phyloP scores from a whole-genome alignment of 2,329 filamentous ascomycete species.

The Stagonosporopsis tanaceti region DNA sequence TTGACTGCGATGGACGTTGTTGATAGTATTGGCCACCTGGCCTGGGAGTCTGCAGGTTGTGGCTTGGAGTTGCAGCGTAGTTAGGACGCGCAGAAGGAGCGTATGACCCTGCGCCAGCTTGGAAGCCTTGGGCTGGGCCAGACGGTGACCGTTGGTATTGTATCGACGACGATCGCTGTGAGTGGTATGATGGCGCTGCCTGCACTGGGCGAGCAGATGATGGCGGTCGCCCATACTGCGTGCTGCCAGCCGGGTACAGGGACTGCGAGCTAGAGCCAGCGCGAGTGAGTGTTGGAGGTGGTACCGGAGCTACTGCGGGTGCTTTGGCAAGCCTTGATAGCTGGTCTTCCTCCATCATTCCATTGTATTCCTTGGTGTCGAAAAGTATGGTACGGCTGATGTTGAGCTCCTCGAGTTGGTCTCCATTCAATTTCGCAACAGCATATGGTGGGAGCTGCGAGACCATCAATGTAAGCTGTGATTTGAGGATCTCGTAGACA shows the following conservation, averaged over 20 bases:
- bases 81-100: constrained; percentile 35
- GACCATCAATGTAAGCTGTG: constrained; percentile 77
- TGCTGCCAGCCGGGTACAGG: constrained; percentile 38
- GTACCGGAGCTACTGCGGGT: constrained; percentile 42
- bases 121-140: constrained; percentile 39
- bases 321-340: constrained; percentile 54
- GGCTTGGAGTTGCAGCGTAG: constrained; percentile 40
- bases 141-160: constrained; percentile 48
- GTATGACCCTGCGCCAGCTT: constrained; percentile 40
- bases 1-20: constrained; percentile 40
- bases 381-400: constrained; percentile 82
- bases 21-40: constrained; percentile 41
- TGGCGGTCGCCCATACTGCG: constrained; percentile 45
- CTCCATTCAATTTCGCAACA: constrained; percentile 84
- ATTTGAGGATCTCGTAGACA: constrained; percentile 76
- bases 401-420: constrained; percentile 82
- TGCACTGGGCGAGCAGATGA: constrained; percentile 42
- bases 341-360: constrained; percentile 85
- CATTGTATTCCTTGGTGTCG: constrained; percentile 75
- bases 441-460: constrained; percentile 81
- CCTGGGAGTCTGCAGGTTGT: constrained; percentile 44
- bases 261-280: constrained; percentile 36
- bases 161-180: constrained; percentile 50
- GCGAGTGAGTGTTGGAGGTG: constrained; percentile 40
- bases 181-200: constrained; percentile 42